Evolutionary conservation across 768 basidiomycete species (phyloP).

Genomic region (Phaeolepiota aurea): DNA sequence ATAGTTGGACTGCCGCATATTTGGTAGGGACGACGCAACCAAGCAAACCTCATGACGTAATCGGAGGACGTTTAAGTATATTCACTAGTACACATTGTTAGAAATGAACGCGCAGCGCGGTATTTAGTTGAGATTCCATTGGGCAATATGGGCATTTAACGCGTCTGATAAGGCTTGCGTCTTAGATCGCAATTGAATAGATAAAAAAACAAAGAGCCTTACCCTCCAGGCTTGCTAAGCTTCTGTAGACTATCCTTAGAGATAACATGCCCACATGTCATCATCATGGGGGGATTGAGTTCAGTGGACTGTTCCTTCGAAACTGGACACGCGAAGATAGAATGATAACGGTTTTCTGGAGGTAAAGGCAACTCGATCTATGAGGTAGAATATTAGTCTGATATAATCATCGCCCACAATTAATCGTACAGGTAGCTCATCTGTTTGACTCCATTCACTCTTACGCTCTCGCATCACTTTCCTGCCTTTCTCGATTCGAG

Average conservation of each 20-base stretch:
- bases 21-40: not conserved
- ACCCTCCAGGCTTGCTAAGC: constrained; percentile 79
- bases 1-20: not conserved
- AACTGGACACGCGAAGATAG: constrained; percentile 95
- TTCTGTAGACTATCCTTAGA: constrained; percentile 87
- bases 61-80: too few species aligned
- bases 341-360: constrained; percentile 86
- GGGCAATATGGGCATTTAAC: constrained; percentile 98
- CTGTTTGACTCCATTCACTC: constrained; percentile 85
- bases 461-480: constrained; percentile 90
- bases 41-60: not conserved
- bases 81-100: too few species aligned
- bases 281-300: constrained; percentile 95
- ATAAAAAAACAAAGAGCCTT: constrained; percentile 8
- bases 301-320: constrained; percentile 96
- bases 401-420: too few species aligned
- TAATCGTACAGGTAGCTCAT: constrained; percentile 83
- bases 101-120: constrained; percentile 61
- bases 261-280: constrained; percentile 92
- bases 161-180: constrained; percentile 43
- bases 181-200: not conserved
- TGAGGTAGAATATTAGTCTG: not conserved
- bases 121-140: constrained; percentile 51
- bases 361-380: constrained; percentile 93
- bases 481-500: constrained; percentile 89